A percentile compares a stretch with the other conserved stretches of the same genome.
These are phyloP conservation scores for Pascua guehoae DNA, from an alignment of 1,284 basidiomycete genomes.

Conservation along the genomic window DNA sequence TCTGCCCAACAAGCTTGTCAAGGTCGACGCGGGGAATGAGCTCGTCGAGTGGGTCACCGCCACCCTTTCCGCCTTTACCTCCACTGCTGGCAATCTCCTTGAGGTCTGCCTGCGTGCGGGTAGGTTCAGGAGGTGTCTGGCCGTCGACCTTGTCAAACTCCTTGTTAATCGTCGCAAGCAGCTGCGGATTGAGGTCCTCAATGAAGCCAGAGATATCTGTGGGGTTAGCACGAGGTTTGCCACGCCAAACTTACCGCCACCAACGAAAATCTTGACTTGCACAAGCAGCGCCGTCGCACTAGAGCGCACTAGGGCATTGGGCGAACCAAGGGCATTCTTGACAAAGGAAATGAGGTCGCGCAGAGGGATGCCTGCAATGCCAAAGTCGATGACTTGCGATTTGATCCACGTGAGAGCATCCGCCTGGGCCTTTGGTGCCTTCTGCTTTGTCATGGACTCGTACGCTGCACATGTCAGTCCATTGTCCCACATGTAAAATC, in stretches of 20 bases:
- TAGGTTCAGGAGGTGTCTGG: slow-evolving; percentile 73
- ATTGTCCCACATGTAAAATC: slow-evolving; percentile 23
- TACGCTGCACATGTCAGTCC: slow-evolving; percentile 61
- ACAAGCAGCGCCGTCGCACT: slow-evolving; percentile 94
- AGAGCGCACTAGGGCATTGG: slow-evolving; percentile 88
- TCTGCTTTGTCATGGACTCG: slow-evolving; percentile 85
- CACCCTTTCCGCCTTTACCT: slow-evolving; percentile 51
- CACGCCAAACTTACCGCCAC: slow-evolving; percentile 61
- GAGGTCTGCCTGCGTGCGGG: slow-evolving; percentile 69
- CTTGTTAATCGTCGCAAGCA: slow-evolving; percentile 81
- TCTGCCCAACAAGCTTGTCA: slow-evolving; percentile 80
- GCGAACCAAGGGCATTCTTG: slow-evolving; percentile 81
- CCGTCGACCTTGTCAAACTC: slow-evolving; percentile 95
- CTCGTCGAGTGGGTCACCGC: slow-evolving; percentile 77
- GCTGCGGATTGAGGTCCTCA: slow-evolving; percentile 90
- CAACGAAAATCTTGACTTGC: slow-evolving; percentile 87
- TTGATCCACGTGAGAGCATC: slow-evolving; percentile 91
- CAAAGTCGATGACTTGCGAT: slow-evolving; percentile 84
- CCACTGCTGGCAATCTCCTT: slow-evolving; percentile 53
- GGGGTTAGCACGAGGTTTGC: neutral
- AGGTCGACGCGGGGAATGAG: slow-evolving; percentile 93
- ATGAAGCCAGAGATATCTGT: slow-evolving; percentile 85
- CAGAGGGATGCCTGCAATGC: slow-evolving; percentile 79
- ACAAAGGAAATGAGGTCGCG: slow-evolving; percentile 85
- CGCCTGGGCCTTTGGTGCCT: slow-evolving; percentile 94